Evolutionary conservation across 768 basidiomycete genomes (phyloP).

Genomic region (Tricholoma hemisulphureum): DNA sequence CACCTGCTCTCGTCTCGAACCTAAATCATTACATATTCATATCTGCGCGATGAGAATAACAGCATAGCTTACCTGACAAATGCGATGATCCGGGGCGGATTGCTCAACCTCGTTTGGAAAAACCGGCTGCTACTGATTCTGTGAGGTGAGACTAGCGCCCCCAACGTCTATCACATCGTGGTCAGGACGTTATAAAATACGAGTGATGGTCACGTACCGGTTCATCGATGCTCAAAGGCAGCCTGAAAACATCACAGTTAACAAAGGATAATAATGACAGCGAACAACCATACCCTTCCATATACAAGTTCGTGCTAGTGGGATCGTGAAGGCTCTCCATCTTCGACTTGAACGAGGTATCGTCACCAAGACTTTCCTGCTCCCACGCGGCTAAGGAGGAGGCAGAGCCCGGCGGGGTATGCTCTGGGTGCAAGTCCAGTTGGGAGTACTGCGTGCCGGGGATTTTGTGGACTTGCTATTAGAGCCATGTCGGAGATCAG

Average conservation of each 20-base stretch:
- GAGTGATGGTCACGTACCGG: constrained; percentile 36
- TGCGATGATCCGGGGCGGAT: constrained; percentile 76
- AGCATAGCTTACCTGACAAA: constrained; percentile 62
- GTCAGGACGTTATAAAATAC: background rate
- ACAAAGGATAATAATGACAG: background rate
- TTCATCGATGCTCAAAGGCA: constrained; percentile 70
- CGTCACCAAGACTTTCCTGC: constrained; percentile 24
- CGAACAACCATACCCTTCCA: constrained; percentile 57
- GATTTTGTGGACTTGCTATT: constrained; percentile 72
- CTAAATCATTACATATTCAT: constrained; percentile 35
- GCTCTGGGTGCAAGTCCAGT: constrained; percentile 2
- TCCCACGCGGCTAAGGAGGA: constrained; percentile 19
- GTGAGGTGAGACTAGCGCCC: constrained; percentile 66
- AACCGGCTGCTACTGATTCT: constrained; percentile 73
- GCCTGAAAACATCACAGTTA: constrained; percentile 30
- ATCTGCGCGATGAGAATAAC: constrained; percentile 1
- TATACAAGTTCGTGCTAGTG: constrained; percentile 73
- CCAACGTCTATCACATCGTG: constrained; percentile 47
- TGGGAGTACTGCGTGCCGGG: constrained; percentile 54
- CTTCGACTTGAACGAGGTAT: constrained; percentile 65
- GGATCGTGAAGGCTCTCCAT: constrained; percentile 74
- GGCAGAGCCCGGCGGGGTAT: constrained; percentile 6
- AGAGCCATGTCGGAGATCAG: background rate
- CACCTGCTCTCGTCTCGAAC: constrained; percentile 66
- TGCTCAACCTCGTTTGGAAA: constrained; percentile 75